Conservation (phyloP, 345 rosid species). For the Odontarrhena argentea region DNA sequence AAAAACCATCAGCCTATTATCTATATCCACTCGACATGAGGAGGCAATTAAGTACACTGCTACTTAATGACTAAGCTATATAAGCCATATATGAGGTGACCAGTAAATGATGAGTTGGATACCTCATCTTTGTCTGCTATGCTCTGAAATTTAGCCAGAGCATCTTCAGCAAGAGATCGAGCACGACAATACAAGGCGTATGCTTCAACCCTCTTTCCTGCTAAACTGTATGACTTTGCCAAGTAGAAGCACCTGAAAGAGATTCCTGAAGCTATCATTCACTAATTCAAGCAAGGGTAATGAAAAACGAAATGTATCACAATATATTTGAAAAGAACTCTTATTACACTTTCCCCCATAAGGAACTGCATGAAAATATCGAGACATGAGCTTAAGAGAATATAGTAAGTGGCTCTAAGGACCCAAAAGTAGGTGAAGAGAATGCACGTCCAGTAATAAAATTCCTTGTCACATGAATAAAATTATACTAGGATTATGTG, state of each 20-base stretch:
- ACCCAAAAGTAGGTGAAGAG: neutral
- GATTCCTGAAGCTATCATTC: constrained; percentile 26
- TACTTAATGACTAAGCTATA: neutral
- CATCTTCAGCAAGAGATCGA: constrained; percentile 75
- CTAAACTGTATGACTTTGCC: constrained; percentile 86
- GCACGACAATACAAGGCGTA: constrained; percentile 73
- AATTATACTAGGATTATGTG: neutral
- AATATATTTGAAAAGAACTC: neutral
- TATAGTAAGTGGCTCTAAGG: neutral
- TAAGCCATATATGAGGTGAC: constrained; percentile 8
- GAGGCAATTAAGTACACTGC: constrained; percentile 12
- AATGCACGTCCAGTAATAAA: neutral
- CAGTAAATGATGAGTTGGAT: neutral
- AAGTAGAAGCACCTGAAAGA: constrained; percentile 86
- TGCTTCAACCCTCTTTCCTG: constrained; percentile 91
- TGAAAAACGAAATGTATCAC: constrained; percentile 9
- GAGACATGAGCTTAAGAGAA: neutral
- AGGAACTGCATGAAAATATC: neutral
- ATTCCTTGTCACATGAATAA: constrained; percentile 2
- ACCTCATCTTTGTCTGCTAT: constrained; percentile 59
- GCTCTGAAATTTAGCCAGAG: constrained; percentile 55
- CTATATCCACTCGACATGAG: neutral
- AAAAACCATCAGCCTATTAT: constrained; percentile 12
- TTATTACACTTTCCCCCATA: neutral
- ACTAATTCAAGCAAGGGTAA: constrained; percentile 16